Conservation (phyloP, 2,329 filamentous ascomycete species). For the Fusarium neocosmosporiellum region DNA sequence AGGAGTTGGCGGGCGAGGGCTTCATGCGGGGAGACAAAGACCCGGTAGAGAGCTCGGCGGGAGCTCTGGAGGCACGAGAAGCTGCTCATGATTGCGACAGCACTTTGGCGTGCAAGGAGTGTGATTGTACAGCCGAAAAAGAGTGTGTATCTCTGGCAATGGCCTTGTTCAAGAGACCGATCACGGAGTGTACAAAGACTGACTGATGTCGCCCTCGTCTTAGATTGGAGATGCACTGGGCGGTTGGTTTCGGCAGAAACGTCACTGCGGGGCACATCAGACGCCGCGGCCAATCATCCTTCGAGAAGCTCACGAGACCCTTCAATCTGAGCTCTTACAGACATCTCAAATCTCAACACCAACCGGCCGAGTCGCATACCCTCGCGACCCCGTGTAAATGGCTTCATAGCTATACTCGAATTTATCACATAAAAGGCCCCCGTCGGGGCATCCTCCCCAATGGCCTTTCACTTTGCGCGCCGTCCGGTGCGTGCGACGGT, state of each 20-base stretch:
- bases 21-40: slow-evolving; percentile 56
- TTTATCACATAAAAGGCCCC: not conserved
- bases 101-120: not conserved
- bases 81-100: slow-evolving; percentile 50
- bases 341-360: slow-evolving; percentile 12
- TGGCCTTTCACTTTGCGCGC: slow-evolving; percentile 51
- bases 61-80: slow-evolving; percentile 56
- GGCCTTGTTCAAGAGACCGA: slow-evolving; percentile 18
- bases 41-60: slow-evolving; percentile 58
- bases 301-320: slow-evolving; percentile 12
- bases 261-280: slow-evolving; percentile 32
- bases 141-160: slow-evolving; percentile 22
- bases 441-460: slow-evolving; percentile 15
- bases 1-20: slow-evolving; percentile 39
- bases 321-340: not conserved
- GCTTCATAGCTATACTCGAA: slow-evolving; percentile 4
- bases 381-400: slow-evolving; percentile 11
- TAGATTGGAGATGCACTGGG: slow-evolving; percentile 18
- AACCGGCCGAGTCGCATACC: slow-evolving; percentile 7
- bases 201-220: slow-evolving; percentile 20
- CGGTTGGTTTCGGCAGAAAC: slow-evolving; percentile 42
- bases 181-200: slow-evolving; percentile 17
- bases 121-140: not conserved
- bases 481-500: slow-evolving; percentile 53
- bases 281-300: slow-evolving; percentile 30